Conservation (phyloP, 768 basidiomycete genomes). For the Suillus plorans region DNA sequence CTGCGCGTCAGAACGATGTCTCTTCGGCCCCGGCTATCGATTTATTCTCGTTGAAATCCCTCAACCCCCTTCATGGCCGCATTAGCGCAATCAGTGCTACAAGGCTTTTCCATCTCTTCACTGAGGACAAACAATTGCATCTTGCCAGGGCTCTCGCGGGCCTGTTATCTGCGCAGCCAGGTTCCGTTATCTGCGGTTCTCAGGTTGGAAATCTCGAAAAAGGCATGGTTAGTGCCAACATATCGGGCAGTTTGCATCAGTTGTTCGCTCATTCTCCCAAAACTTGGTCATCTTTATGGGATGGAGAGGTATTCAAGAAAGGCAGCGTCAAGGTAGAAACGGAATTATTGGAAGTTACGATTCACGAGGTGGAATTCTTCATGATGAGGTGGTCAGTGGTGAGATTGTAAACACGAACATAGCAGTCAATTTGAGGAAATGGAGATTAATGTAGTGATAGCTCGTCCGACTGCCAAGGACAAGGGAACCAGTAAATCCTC, state of each 20-base stretch:
- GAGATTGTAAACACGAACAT: neutral
- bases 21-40: conserved; percentile 24
- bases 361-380: neutral
- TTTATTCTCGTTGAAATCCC: conserved; percentile 37
- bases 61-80: conserved; percentile 48
- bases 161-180: conserved; percentile 28
- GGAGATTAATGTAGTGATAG: too few species aligned
- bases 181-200: conserved; percentile 32
- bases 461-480: too few species aligned
- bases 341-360: conserved; percentile 9
- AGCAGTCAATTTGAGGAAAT: neutral
- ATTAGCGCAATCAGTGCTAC: conserved; percentile 51
- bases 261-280: conserved; percentile 16
- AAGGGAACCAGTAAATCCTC: too few species aligned
- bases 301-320: conserved; percentile 25
- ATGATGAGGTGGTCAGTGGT: neutral
- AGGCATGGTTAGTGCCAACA: conserved; percentile 5
- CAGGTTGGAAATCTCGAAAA: conserved; percentile 19
- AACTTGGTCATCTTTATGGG: conserved; percentile 20
- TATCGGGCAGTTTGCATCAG: neutral
- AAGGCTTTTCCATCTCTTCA: conserved; percentile 45
- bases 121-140: conserved; percentile 25
- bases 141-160: conserved; percentile 30
- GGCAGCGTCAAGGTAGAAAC: conserved; percentile 34
- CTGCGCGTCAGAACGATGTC: conserved; percentile 27